These are phyloP conservation scores for Angomonas deanei DNA, from an alignment of 208 protist genomes.

Conservation along the genomic window DNA sequence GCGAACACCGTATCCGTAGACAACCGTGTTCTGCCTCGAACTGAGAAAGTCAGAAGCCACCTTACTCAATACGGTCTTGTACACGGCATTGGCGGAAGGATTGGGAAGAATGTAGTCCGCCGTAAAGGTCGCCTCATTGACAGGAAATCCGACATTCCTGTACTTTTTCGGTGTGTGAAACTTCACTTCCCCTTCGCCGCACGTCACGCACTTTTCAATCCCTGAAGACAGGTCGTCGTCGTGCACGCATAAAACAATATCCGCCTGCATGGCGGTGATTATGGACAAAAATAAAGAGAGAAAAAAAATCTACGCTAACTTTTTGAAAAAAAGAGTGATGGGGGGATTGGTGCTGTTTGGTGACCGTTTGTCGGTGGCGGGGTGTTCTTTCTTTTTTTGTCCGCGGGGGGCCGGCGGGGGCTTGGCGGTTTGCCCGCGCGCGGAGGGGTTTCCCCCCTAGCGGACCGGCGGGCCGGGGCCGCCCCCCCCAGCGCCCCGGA, in stretches of 20 bases:
- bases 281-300: constrained; percentile 4
- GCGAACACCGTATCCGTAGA: constrained; percentile 80
- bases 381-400: neutral
- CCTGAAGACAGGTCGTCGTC: constrained; percentile 7
- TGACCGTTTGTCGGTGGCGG: neutral
- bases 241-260: constrained; percentile 61
- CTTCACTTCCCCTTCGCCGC: neutral
- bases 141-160: constrained; percentile 62
- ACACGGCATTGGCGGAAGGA: constrained; percentile 26
- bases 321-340: constrained; percentile 8
- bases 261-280: neutral
- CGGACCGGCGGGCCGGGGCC: too few relatives aligned
- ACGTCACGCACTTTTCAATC: neutral
- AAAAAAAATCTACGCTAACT: constrained; percentile 7
- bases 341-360: too few relatives aligned
- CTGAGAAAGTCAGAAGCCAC: constrained; percentile 46
- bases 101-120: constrained; percentile 50
- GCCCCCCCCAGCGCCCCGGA: too few relatives aligned
- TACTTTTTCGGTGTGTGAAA: constrained; percentile 37
- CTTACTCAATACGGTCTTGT: constrained; percentile 25
- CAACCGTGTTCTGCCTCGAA: constrained; percentile 72
- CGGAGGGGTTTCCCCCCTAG: too few relatives aligned
- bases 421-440: neutral
- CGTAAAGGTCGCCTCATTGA: constrained; percentile 49
- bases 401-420: too few relatives aligned